Percentiles rank a stretch among this genome's conserved stretches.
Conservation (phyloP, 805 yeast genomes). For the Ogataea nakhonphanomensis region DNA sequence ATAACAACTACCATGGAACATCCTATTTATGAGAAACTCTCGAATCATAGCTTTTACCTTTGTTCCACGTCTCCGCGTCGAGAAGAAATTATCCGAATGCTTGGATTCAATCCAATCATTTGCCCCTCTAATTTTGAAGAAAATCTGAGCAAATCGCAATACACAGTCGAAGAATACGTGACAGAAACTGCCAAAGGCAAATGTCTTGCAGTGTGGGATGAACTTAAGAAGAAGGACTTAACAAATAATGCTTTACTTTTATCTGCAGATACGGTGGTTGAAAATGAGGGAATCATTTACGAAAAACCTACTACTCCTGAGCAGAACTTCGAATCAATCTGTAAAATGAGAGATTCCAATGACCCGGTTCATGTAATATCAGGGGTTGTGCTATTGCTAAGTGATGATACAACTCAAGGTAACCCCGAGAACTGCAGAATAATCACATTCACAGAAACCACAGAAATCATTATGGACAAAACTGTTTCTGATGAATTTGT, state of each 20-base stretch:
- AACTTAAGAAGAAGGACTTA: slow-evolving; percentile 24
- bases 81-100: slow-evolving; percentile 59
- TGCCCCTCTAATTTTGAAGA: slow-evolving; percentile 74
- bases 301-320: slow-evolving; percentile 74
- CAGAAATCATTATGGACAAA: slow-evolving; percentile 38
- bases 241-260: slow-evolving; percentile 33
- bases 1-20: slow-evolving; percentile 22
- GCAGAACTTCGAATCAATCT: slow-evolving; percentile 49
- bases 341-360: slow-evolving; percentile 41
- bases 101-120: slow-evolving; percentile 49
- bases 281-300: slow-evolving; percentile 53
- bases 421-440: slow-evolving; percentile 17
- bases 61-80: slow-evolving; percentile 89
- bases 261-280: slow-evolving; percentile 81
- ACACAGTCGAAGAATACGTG: slow-evolving; percentile 61
- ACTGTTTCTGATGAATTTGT: slow-evolving; percentile 53
- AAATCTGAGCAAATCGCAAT: slow-evolving; percentile 54
- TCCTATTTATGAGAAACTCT: slow-evolving; percentile 31
- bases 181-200: slow-evolving; percentile 65
- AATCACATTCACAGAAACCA: slow-evolving; percentile 22
- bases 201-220: slow-evolving; percentile 55
- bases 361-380: slow-evolving; percentile 50
- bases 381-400: slow-evolving; percentile 45
- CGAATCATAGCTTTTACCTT: slow-evolving; percentile 43
- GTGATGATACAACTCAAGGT: slow-evolving; percentile 11